Evolutionary conservation across 345 rosid genomes (phyloP), one percentile per base, ranked within the genome.

Genomic region (Moringa oleifera): DNA sequence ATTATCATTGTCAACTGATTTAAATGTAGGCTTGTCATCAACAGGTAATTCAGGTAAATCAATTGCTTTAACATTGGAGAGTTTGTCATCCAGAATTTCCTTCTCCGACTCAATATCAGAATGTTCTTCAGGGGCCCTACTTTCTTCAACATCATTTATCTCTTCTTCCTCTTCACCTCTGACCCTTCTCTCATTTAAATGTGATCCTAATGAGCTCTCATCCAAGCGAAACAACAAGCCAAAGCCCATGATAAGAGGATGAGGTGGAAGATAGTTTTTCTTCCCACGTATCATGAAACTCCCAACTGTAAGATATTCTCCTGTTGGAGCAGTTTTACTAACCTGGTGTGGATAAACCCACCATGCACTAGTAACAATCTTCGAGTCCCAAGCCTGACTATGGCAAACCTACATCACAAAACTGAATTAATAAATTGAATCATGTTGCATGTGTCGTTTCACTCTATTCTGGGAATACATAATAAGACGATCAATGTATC

Each of bases 221-320:
- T 94, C 99, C 84, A 94, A 74, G 66, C 99, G 94, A 79, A 94
- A 94, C 67, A 94, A 80, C 77, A 94, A 62, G 41, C 99, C 99
- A 69, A 94, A 94, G 60, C 99, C 99, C 97, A 94, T 88, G 55
- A 94, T 83, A 67, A 94, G 97, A 69, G 99, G 99, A 66, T 82
- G 91, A 0, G 99, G 99, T 50, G 99, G 97, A 58, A 94, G 97
- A 72, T 85, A 94, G 72, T 94, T 94, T 68, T 94, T 94, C 80
- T 88, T 94, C 57, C 97, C 97, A 54, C 97, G 93, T 52, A 94
- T 85, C 99, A 94, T 94, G 90, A 90, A 94, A 84, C 99, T 94
- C 53, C 97, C 97, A 55, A 79, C 93, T 0, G 97, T 94, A 41
- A 94, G 99, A 74, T 94, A 94, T 76, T 94, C 99, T 62, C 99